Base-by-base conservation (phyloP, 306 rosid genomes). In the Prunus fruticosa region DNA sequence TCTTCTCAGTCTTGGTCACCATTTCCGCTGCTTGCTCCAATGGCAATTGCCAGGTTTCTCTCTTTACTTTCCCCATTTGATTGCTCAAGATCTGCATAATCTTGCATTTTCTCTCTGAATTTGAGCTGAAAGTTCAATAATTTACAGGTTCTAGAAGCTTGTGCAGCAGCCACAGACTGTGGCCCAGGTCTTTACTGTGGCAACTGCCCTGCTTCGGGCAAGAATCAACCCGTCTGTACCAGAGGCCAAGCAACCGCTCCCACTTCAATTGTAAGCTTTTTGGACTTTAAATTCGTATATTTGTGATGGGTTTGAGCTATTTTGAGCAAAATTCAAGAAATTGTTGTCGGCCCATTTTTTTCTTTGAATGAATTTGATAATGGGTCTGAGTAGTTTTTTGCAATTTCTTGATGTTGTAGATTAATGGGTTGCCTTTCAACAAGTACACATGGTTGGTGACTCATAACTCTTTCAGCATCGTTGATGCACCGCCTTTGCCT, bases 401-500 rank as follows among this genome's bases (percentile, higher is more conserved):
- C 13, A 43, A 2, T 53, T 49, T 79, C 61, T 86, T 47, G 76
- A 11, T 6, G 49, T 50, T 88, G 79, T 74, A 90, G 98, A 82
- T 91, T 54, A 86, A 79, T 72, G 97, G 89, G 23, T 80, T 93
- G 79, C 97, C 97, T 52, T 93, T 93, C 81, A 91, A 91, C 79
- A 93, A 93, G 89, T 93, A 91, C 83, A 73, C 98, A 10, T 93
- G 97, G 98, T 73, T 93, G 76, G 85, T 89, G 85, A 93, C 98
- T 52, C 98, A 93, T 81, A 93, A 93, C 76, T 89, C 98, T 41
- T 93, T 93, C 75, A 93, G 98, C 81, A 93, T 90, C 74, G 91
- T 90, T 32, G 97, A 91, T 80, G 90, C 97, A 1, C 93, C 98
- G 0, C 69, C 90, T 22, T 75, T 93, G 82, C 46, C 82, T 10